Conservation (phyloP, 148 eudicot species). For the Amaranthus cruentus region DNA sequence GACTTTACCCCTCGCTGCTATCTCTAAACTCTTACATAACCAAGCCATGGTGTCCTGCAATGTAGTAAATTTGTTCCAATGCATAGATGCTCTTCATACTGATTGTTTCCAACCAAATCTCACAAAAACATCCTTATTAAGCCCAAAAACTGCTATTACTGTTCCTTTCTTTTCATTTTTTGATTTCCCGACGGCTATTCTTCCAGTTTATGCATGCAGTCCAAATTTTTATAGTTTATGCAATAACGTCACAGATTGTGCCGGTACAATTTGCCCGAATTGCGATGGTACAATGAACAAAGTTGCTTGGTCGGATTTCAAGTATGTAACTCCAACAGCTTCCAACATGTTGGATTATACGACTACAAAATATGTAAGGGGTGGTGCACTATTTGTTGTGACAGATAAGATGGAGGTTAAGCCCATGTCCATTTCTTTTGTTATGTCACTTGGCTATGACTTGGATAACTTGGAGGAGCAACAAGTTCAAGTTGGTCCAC, state of each 20-base stretch:
- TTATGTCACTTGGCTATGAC: neutral
- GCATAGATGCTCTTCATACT: constrained; percentile 9
- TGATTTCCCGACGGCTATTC: neutral
- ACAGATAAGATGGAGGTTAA: constrained; percentile 15
- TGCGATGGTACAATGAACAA: neutral
- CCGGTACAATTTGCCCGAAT: neutral
- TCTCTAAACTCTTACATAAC: constrained; percentile 2
- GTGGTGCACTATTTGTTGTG: constrained; percentile 5
- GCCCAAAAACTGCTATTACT: neutral
- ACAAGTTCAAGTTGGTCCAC: constrained; percentile 3
- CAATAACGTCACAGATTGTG: neutral
- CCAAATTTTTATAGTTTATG: no score
- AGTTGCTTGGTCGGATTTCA: no score
- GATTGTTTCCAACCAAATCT: constrained; percentile 6
- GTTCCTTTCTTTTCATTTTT: constrained; percentile 1
- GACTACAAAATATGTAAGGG: constrained; percentile 10
- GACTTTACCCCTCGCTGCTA: constrained; percentile 21
- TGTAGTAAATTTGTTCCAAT: constrained; percentile 5
- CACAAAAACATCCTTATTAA: constrained; percentile 3
- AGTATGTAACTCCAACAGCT: neutral
- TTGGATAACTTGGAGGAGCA: neutral
- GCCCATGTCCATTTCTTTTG: constrained; percentile 11
- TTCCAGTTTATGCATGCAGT: no score
- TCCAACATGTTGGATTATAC: neutral
- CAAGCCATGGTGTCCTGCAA: constrained; percentile 15